Base-by-base conservation (phyloP, 2,329 filamentous ascomycete species). In the Pestalotiopsis sp. region DNA sequence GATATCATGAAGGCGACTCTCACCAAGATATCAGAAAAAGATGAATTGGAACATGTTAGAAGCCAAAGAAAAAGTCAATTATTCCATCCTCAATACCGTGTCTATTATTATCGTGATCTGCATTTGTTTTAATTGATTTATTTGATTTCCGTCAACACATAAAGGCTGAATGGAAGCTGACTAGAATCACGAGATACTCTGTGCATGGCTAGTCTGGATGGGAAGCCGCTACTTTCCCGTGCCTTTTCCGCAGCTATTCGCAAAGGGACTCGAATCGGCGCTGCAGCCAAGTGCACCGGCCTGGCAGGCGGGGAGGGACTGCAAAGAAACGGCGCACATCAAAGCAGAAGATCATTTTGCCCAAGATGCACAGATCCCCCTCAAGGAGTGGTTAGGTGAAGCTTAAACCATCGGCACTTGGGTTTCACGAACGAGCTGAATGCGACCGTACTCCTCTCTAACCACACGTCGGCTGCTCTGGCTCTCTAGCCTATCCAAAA, bases 351-450 rank as follows among this genome's bases (percentile, higher is more conserved):
- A 52, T 52, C 45, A 52, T 52, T 20, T 52, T 52, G 45, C 45
- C 17, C 45, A 62, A 64, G 36, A 64, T 64, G 62, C 62, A 27
- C 62, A 64, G 62, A 64, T 20, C 38, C 62, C 38, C 62, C 23
- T 27, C 25, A 6, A 64, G 20, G 41, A 27, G n/a, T 12, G 38
- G 13, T 20, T 39, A 62, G n/a, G 59, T 62, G 31, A 62, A 62
- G 59, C 59, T 62, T 62, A 39, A 52, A n/a, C 36, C 31, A 62
- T 62, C 59, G 59, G 59, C 59, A 62, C 59, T 38, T 62, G 31
- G 20, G 27, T 62, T 38, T 62, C 57, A 52, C 45, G 57, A 36
- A 59, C 25, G 25, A 62, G 17, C 27, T 17, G 27, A 62, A 39
- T 59, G 57, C 13, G 17, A 27, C 23, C 27, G 23, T 59, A 36